A percentile compares a stretch with the other conserved stretches of the same genome.
Evolutionary conservation across 495 filamentous ascomycete species (phyloP).

Genomic region (Saxispiralis lemnorum): DNA sequence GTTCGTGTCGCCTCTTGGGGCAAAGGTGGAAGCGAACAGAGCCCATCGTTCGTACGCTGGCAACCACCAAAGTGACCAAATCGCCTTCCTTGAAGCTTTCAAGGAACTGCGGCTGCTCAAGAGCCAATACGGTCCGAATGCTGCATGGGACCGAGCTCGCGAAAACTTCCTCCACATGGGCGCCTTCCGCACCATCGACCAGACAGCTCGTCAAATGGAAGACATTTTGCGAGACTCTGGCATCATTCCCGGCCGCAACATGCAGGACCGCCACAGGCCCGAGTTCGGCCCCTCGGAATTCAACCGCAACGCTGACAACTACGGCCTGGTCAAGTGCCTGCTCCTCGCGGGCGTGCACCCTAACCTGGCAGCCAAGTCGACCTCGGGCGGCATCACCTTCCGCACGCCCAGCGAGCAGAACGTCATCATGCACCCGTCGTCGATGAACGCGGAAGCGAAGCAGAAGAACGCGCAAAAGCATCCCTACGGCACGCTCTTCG

Average conservation of each 20-base stretch:
- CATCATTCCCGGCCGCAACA: slow-evolving; percentile 25
- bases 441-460: slow-evolving; percentile 20
- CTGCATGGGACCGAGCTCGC: neutral
- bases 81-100: slow-evolving; percentile 35
- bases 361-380: slow-evolving; percentile 28
- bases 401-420: slow-evolving; percentile 27
- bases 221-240: slow-evolving; percentile 28
- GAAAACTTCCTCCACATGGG: slow-evolving; percentile 26
- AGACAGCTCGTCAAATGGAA: slow-evolving; percentile 30
- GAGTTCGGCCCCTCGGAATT: slow-evolving; percentile 28
- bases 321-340: slow-evolving; percentile 34
- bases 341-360: slow-evolving; percentile 32
- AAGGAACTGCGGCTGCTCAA: slow-evolving; percentile 24
- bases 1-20: slow-evolving; percentile 27
- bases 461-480: neutral
- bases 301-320: slow-evolving; percentile 33
- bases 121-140: slow-evolving; percentile 3
- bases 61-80: slow-evolving; percentile 34
- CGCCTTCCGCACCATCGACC: slow-evolving; percentile 27
- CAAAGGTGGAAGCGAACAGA: slow-evolving; percentile 18
- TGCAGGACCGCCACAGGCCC: slow-evolving; percentile 14
- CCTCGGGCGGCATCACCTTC: slow-evolving; percentile 18
- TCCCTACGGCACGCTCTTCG: slow-evolving; percentile 20
- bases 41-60: slow-evolving; percentile 26
- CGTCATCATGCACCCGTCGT: slow-evolving; percentile 30